Evolutionary conservation across 2,329 filamentous ascomycete species (phyloP).

Genomic region (Elsinoe australis): DNA sequence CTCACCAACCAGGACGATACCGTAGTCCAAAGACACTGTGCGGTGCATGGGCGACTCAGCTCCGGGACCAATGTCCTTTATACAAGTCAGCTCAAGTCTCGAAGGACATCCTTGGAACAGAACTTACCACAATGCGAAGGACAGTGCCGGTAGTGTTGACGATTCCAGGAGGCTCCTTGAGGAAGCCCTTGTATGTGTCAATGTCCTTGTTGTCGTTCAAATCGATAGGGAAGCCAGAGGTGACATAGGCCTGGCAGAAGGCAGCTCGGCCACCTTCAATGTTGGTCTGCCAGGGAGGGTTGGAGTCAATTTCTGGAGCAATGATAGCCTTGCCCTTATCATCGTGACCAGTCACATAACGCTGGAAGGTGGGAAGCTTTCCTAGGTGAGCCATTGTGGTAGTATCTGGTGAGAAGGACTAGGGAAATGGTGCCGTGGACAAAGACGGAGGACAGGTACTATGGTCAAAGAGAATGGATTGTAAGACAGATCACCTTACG

Average conservation of each 20-base stretch:
- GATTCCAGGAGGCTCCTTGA: slow-evolving; percentile 41
- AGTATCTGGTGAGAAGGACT: not conserved
- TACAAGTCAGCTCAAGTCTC: not conserved
- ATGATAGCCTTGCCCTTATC: slow-evolving; percentile 27
- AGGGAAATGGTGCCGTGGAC: not conserved
- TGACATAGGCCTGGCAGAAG: slow-evolving; percentile 45
- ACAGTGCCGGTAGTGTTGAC: slow-evolving; percentile 42
- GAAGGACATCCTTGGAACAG: not conserved
- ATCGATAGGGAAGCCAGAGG: slow-evolving; percentile 41
- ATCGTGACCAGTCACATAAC: slow-evolving; percentile 28
- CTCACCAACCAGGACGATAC: slow-evolving; percentile 29
- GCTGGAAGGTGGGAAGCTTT: slow-evolving; percentile 18
- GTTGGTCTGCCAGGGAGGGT: slow-evolving; percentile 25
- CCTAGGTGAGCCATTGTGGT: slow-evolving; percentile 2
- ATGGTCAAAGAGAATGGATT: no score
- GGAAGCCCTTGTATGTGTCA: slow-evolving; percentile 37
- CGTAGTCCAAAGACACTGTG: slow-evolving; percentile 30
- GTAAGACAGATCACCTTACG: not conserved
- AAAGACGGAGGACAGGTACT: not conserved
- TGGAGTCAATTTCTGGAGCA: slow-evolving; percentile 22
- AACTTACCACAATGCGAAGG: slow-evolving; percentile 29
- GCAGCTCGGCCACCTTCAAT: slow-evolving; percentile 34
- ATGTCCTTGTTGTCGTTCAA: slow-evolving; percentile 43
- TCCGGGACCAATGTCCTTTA: slow-evolving; percentile 25
- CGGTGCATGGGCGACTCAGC: slow-evolving; percentile 27